Evolutionary conservation across 2,329 filamentous ascomycete species (phyloP).

Genomic region (Colletotrichum theobromicola): DNA sequence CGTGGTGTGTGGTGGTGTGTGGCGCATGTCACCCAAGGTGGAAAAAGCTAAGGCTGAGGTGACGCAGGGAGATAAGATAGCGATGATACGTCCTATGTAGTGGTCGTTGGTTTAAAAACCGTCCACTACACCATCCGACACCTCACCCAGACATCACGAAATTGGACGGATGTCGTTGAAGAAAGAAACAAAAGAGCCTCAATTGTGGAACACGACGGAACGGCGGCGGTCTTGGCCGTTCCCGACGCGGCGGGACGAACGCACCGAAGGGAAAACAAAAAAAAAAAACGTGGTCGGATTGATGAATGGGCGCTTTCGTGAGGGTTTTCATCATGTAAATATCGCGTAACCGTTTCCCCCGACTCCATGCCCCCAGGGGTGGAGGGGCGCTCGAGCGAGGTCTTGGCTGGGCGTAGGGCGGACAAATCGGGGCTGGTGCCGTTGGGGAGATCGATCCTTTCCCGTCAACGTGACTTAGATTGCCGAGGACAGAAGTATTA

Average conservation of each 20-base stretch:
- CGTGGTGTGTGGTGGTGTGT: neutral
- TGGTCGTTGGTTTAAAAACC: neutral
- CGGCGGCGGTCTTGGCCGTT: neutral
- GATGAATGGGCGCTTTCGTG: neutral
- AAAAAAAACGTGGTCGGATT: neutral
- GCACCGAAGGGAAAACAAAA: neutral
- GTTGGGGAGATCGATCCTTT: neutral
- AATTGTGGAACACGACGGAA: conserved; percentile 6
- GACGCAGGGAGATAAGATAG: neutral
- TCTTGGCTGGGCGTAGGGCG: conserved; percentile 3
- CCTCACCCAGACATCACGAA: neutral
- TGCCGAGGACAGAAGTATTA: neutral
- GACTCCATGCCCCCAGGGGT: neutral
- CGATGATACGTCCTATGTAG: neutral
- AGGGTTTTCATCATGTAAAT: conserved; percentile 21
- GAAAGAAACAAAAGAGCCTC: conserved; percentile 1
- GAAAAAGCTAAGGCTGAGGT: neutral
- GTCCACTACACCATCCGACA: neutral
- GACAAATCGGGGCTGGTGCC: neutral
- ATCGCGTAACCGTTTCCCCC: conserved; percentile 15
- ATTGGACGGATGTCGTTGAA: neutral
- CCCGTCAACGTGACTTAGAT: neutral
- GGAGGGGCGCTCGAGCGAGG: neutral
- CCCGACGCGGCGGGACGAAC: neutral
- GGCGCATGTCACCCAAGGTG: neutral